Base-by-base conservation (phyloP, 176 grass and related monocot species). In the Bolboschoenus planiculmis region DNA sequence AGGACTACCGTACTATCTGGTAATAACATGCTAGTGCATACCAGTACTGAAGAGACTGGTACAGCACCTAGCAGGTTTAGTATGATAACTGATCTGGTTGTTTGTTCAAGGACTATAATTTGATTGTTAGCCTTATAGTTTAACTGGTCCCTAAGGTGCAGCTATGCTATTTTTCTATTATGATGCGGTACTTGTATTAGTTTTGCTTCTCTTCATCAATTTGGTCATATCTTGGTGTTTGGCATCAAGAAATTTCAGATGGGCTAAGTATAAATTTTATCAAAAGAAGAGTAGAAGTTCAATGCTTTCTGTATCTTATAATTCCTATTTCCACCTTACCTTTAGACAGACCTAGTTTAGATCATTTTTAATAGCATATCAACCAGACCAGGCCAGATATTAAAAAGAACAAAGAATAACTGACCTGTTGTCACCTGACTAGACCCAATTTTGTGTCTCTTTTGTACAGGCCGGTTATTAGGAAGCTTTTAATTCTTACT, bases 171-270 rank as follows among this genome's bases (percentile, higher is more conserved):
- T 43, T 66, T 23, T 21, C 6, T 24, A 71, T 71, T 43, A 42
- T 71, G 66, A 71, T 39, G n/a, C 11, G 3, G 37, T 43, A 43
- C 20, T 40, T 44, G 10, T 44, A 44, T 23, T 72, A 39, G 21
- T 72, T 72, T 72, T 72, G 37, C n/a, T 72, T 72, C 67, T 72
- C 10, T 44, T 72, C 37, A 72, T 72, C 43, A 26, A 5, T 72
- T 44, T 44, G 10, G 35, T 33, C 7, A 24, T 68, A 71, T 43
- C 65, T 70, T n/a, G 9, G 40, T 72, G 67, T 26, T 72, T 72
- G 39, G 39, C 39, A 15, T 27, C 67, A 46, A 26, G 39, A 46
- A 72, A 5, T 46, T 46, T 20, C 39, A 46, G 39, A 72, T 20
- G 21, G n/a, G 9, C 21, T 43, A 24, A 72, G 10, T 72, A 27